phyloP scores from a whole-genome alignment of 352 stramenopile species.

The Globisporangium spinosum region DNA sequence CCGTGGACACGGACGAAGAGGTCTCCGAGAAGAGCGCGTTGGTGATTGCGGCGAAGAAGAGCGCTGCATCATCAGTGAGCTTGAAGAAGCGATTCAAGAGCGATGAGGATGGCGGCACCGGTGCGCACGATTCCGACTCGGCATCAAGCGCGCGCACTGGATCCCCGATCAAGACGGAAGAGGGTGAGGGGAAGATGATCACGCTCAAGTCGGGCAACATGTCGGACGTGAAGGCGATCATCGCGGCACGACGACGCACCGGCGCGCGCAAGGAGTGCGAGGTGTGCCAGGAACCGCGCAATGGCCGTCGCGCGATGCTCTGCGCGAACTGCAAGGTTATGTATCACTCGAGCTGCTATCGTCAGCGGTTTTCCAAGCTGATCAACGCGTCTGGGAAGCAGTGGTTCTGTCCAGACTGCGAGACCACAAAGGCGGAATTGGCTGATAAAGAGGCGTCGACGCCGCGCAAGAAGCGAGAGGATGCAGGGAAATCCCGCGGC shows the following conservation, averaged over 20 bases:
- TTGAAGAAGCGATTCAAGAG: background rate
- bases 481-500: constrained; percentile 22
- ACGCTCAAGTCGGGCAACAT: constrained; percentile 46
- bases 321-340: constrained; percentile 79
- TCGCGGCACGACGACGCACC: constrained; percentile 60
- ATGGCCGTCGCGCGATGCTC: constrained; percentile 71
- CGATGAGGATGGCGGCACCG: background rate
- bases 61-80: background rate
- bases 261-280: constrained; percentile 68
- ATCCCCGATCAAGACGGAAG: constrained; percentile 21
- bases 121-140: constrained; percentile 31
- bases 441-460: constrained; percentile 37
- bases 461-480: constrained; percentile 37
- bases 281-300: constrained; percentile 68
- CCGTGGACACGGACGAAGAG: constrained; percentile 45
- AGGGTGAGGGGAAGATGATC: constrained; percentile 10
- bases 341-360: constrained; percentile 84
- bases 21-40: background rate
- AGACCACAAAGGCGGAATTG: constrained; percentile 31
- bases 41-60: background rate
- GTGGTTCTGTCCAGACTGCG: constrained; percentile 82
- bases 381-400: constrained; percentile 58
- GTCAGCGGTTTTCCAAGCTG: constrained; percentile 71
- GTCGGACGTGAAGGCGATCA: constrained; percentile 66
- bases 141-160: constrained; percentile 21